Percentiles rank a stretch among this genome's conserved stretches.
These are phyloP conservation scores for Dictyostelium intermedium DNA, from an alignment of 78 protist genomes.

Conservation along the genomic window DNA sequence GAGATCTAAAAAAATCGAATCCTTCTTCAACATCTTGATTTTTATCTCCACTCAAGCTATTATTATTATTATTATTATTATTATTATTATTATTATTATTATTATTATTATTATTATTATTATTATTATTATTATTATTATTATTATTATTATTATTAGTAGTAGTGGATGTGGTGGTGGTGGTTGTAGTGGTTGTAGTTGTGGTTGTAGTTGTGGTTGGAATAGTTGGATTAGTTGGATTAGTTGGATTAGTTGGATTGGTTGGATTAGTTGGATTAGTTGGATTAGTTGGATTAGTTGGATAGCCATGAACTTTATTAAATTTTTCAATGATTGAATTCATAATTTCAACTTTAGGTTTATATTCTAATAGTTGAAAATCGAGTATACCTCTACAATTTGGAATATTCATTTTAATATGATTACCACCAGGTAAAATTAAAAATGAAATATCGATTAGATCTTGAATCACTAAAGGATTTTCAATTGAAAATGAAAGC, in stretches of 20 bases:
- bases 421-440: not conserved
- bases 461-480: not conserved
- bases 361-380: not conserved
- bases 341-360: not conserved
- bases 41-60: not conserved
- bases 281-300: not conserved
- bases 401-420: not conserved
- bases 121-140: too few species aligned
- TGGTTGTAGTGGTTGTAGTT: not conserved
- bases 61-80: not conserved
- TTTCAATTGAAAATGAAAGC: not conserved
- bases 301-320: not conserved
- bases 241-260: too few species aligned
- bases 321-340: not conserved
- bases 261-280: too few species aligned
- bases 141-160: not conserved
- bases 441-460: not conserved
- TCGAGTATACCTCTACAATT: not conserved
- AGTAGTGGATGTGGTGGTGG: not conserved
- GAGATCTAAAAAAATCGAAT: not conserved
- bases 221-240: not conserved
- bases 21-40: not conserved
- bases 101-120: too few species aligned
- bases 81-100: too few species aligned
- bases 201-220: not conserved